A percentile compares a stretch with the other conserved stretches of the same genome.
phyloP scores from a whole-genome alignment of 371 early-diverging fungal genomes.

The Entomophthora muscae region DNA sequence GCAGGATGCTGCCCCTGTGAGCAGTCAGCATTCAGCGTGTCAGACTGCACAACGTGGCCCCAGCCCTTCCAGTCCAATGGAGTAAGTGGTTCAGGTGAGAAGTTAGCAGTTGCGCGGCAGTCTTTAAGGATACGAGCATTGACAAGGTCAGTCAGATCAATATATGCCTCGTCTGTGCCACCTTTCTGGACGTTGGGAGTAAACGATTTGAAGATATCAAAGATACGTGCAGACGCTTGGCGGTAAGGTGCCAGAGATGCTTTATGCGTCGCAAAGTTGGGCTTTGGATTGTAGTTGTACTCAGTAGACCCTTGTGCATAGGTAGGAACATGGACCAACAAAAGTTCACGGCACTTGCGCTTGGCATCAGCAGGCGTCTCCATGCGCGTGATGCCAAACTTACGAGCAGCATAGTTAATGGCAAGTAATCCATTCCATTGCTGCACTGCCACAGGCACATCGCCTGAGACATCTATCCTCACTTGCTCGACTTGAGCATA shows the following conservation, averaged over 20 bases:
- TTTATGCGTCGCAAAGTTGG: slow-evolving; percentile 61
- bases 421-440: slow-evolving; percentile 85
- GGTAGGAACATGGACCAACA: slow-evolving; percentile 75
- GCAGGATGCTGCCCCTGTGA: neutral
- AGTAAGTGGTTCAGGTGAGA: neutral
- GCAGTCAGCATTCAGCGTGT: neutral
- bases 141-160: slow-evolving; percentile 5
- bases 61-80: neutral
- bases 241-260: slow-evolving; percentile 74
- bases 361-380: neutral
- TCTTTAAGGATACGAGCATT: neutral
- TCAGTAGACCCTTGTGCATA: slow-evolving; percentile 41
- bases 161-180: neutral
- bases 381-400: neutral
- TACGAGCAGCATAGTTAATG: slow-evolving; percentile 29
- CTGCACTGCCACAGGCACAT: slow-evolving; percentile 63
- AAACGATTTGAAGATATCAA: slow-evolving; percentile 39
- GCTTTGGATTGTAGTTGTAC: slow-evolving; percentile 46
- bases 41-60: neutral
- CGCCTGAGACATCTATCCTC: slow-evolving; percentile 41
- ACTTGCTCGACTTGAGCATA: slow-evolving; percentile 36
- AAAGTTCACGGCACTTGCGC: slow-evolving; percentile 24
- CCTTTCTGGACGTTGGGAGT: slow-evolving; percentile 15
- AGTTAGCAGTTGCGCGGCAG: neutral
- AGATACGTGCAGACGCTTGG: slow-evolving; percentile 43